Base-by-base conservation (phyloP, 1,284 basidiomycete species). In the Heliocybe sulcata region DNA sequence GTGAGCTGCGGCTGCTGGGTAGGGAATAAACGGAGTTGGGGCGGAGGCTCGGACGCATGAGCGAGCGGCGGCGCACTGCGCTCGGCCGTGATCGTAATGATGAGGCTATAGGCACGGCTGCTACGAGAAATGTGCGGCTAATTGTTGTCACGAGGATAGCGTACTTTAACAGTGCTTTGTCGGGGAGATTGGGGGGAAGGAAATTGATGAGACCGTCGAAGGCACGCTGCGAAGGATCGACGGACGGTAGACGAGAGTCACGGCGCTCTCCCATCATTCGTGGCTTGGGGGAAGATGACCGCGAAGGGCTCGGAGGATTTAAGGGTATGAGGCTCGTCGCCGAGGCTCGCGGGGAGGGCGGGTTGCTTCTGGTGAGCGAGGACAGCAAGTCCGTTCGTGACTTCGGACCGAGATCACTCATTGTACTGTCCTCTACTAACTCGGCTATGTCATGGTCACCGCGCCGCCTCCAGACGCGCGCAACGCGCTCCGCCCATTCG, bases 401-500 rank as follows among this genome's bases (percentile, higher is more conserved):
- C 29, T 31, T 31, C 2, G 65, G 63, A 1, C 61, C 51, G 19
- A 67, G 58, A 45, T 60, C 56, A 23, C 59, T 60, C n/a, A 65
- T 56, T 11, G 60, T 59, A 38, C 63, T 64, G 8, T 62, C 62
- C 54, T 75, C 72, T 10, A 56, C 53, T 20, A 74, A 59, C 50
- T 72, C 68, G 45, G 64, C 58, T 9, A 69, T 60, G 38, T 69
- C 69, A 2, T 61, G 60, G n/a, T 67, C 69, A 20, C 69, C 68
- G 29, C 64, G 56, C 45, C 67, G 67, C 1, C 76, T 70, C 80
- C 79, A 83, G 0, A 69, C 51, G 19, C 70, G 67, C 0, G 75
- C 77, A 11, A 82, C 72, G 26, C 73, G 74, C 56, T 80, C 76
- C 0, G 80, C 81, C 62, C 78, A 77, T 49, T 81, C 77, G 20